Evolutionary conservation across 805 yeast genomes (phyloP), one percentile per base, ranked within the genome.

Genomic region (Candida maesae): DNA sequence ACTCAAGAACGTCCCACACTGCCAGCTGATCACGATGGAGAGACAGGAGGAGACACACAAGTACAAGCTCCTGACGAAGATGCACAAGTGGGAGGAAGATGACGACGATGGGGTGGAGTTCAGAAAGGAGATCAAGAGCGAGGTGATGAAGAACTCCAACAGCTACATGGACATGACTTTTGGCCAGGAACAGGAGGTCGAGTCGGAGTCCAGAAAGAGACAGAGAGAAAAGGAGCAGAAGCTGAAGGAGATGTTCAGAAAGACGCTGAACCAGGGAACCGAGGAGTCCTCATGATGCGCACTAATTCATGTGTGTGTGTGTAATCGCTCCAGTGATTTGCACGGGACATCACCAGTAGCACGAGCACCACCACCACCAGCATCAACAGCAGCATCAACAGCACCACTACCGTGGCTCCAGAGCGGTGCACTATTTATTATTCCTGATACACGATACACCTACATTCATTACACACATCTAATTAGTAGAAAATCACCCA

Each of bases 21-120:
- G 96, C 55, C 79, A 81, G 49, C 81, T 85, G 59, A 68, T 90
- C 30, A 77, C 83, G 24, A 84, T 89, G 95, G 87, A 84, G 56
- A 70, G 73, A 42, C 68, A 72, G 41, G 63, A 58, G 6, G 65
- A 66, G 5, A 67, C 67, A 0, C 73, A 73, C 17, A 70, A 76
- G 45, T 89, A 80, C 56, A 58, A 56, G 29, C 65, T 89, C 39
- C 65, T 74, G 49, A 83, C 91, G 0, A 74, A 71, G 29, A 55
- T 90, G 47, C 73, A 71, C 30, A 82, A 84, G 20, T 88, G 96
- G 95, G 78, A 76, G 18, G 71, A 73, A 12, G 74, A 67, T 15
- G 70, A 67, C 16, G 70, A 64, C n/a, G 47, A 47, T 15, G 45
- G 39, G 15, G 38, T 37, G 8, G 42, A 29, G 13, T 52, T 45